Evolutionary conservation across 2,329 filamentous ascomycete species (phyloP).

Genomic region (Mycogone perniciosa): DNA sequence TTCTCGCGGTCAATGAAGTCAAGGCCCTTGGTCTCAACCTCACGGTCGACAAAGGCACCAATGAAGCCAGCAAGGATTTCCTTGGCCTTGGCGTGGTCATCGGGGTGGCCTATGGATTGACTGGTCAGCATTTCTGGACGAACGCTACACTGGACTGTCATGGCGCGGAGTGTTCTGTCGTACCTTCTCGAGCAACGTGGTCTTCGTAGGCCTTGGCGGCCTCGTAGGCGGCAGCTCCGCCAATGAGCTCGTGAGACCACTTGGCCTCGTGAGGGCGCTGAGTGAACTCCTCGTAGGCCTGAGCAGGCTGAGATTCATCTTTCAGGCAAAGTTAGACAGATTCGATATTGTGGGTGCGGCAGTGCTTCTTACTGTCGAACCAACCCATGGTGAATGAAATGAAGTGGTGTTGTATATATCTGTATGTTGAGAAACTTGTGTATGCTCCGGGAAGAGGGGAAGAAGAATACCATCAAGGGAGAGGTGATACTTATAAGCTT

Average conservation of each 20-base stretch:
- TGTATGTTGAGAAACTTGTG: background rate
- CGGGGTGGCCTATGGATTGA: constrained; percentile 19
- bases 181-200: constrained; percentile 22
- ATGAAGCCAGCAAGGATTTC: constrained; percentile 24
- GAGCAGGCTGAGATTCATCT: constrained; percentile 20
- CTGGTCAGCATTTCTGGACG: background rate
- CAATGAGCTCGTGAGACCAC: constrained; percentile 25
- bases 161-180: too few relatives aligned
- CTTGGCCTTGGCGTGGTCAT: constrained; percentile 24
- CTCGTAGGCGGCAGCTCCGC: constrained; percentile 26
- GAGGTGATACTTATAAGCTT: constrained; percentile 10
- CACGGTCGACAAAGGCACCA: constrained; percentile 26
- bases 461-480: background rate
- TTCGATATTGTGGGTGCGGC: background rate
- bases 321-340: background rate
- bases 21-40: constrained; percentile 25
- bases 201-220: constrained; percentile 28
- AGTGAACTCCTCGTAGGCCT: constrained; percentile 22
- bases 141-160: background rate
- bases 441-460: constrained; percentile 1
- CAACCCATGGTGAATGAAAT: constrained; percentile 17
- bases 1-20: constrained; percentile 23
- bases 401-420: constrained; percentile 4
- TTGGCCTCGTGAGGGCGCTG: constrained; percentile 24
- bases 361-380: constrained; percentile 16